A percentile compares a stretch with the other conserved stretches of the same genome.
These are phyloP conservation scores for Colletotrichum noveboracense DNA, from an alignment of 2,329 filamentous ascomycete genomes.

Conservation along the genomic window DNA sequence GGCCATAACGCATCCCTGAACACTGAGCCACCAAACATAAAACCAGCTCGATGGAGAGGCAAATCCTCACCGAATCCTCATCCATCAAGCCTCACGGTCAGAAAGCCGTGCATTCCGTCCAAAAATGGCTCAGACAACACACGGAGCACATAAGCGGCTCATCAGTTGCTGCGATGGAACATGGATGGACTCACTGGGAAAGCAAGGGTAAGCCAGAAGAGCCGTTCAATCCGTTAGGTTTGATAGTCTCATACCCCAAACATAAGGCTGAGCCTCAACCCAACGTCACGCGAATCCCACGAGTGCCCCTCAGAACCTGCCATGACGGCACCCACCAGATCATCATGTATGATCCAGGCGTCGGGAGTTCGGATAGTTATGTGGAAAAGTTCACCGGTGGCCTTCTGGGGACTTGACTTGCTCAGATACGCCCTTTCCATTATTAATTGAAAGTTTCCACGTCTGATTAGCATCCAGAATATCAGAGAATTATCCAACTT, in stretches of 20 bases:
- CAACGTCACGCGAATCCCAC: constrained; percentile 66
- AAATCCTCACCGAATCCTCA: background rate
- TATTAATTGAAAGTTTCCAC: background rate
- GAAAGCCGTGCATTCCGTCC: background rate
- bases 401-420: constrained; percentile 58
- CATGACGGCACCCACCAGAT: constrained; percentile 60
- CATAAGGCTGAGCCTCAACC: constrained; percentile 40
- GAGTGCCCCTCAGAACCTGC: constrained; percentile 57
- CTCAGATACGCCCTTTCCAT: constrained; percentile 42
- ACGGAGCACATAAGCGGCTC: constrained; percentile 44
- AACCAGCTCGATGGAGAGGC: background rate
- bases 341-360: constrained; percentile 65
- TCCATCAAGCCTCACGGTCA: background rate
- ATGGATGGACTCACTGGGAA: constrained; percentile 52
- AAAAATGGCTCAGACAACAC: background rate
- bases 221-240: constrained; percentile 31
- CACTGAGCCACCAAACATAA: background rate
- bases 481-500: constrained; percentile 68
- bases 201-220: constrained; percentile 39
- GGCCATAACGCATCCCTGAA: background rate
- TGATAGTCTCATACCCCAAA: background rate
- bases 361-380: constrained; percentile 56
- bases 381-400: constrained; percentile 57
- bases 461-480: constrained; percentile 35
- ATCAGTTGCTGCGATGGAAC: constrained; percentile 59